Percentiles rank a stretch among this genome's conserved stretches.
phyloP scores from a whole-genome alignment of 305 asterid genomes.

The Striga hermonthica region DNA sequence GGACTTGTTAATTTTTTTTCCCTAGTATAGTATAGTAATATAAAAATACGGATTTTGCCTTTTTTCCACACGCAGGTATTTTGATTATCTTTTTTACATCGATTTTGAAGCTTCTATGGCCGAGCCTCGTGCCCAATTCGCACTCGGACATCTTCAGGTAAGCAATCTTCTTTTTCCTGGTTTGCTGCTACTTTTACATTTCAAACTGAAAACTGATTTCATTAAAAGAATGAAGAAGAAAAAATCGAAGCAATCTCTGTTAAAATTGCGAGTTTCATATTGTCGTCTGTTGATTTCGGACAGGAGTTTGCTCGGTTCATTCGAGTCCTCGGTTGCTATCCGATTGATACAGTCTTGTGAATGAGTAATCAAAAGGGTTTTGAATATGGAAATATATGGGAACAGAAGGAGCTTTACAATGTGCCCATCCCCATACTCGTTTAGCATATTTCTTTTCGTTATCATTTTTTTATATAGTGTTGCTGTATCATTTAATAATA shows the following conservation, averaged over 20 bases:
- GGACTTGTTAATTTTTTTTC: too few relatives aligned
- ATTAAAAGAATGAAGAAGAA: too few relatives aligned
- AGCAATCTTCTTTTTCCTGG: slow-evolving; percentile 16
- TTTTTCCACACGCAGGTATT: slow-evolving; percentile 55
- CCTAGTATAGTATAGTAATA: background rate
- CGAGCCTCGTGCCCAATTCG: slow-evolving; percentile 83
- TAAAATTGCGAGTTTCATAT: too few relatives aligned
- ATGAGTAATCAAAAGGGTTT: background rate
- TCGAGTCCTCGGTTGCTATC: slow-evolving; percentile 79
- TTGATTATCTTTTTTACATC: slow-evolving; percentile 83
- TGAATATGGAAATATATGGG: too few relatives aligned
- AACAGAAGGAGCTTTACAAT: too few relatives aligned
- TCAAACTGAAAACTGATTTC: too few relatives aligned
- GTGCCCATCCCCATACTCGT: too few relatives aligned
- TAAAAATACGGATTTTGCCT: background rate
- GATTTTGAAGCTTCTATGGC: slow-evolving; percentile 96
- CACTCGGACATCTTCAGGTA: slow-evolving; percentile 83
- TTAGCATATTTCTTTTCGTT: too few relatives aligned
- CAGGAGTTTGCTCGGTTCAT: slow-evolving; percentile 74
- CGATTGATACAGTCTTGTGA: slow-evolving; percentile 43
- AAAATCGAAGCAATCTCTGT: too few relatives aligned
- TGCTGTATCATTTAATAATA: too few relatives aligned
- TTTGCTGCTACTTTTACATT: too few relatives aligned
- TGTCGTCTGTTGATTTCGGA: background rate
- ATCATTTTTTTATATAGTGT: too few relatives aligned